Evolutionary conservation across 2,329 filamentous ascomycete species (phyloP), one percentile per base, ranked within the genome.

Genomic region (Gremmenia infestans): DNA sequence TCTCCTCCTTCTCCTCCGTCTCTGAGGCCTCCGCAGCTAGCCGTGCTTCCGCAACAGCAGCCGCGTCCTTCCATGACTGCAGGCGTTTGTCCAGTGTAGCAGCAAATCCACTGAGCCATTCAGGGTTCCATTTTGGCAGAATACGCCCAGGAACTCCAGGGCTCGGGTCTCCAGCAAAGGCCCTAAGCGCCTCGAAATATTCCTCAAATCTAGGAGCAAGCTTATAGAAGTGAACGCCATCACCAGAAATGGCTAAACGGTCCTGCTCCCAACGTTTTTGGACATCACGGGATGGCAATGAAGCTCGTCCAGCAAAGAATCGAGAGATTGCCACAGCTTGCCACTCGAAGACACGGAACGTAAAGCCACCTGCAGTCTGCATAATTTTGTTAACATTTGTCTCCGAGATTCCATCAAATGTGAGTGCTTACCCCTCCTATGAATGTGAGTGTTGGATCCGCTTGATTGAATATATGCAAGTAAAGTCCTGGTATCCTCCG

Each of bases 291-390:
- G 74, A 57, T 0, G 83, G 83, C 2, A 85, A 67, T 0, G 61
- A 69, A 0, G 74, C 76, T 3, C 81, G 72, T 0, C 81, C 81
- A 1, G 82, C 77, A 0, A 86, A 72, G 1, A 84, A 65, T 0
- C 82, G 73, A 1, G 83, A 82, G 0, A 80, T 80, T 0, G 80
- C 73, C 0, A 86, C 82, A 3, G 82, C 81, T 62, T 87, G 83
- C 79, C 81, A 86, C 68, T 86, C 84, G 52, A 83, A 86, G 35
- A 86, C 77, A 63, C 83, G 85, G 71, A 88, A 87, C 0, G 83
- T 87, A 15, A 87, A 64, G 0, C 78, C 79, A 0, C 78, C 77
- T 3, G 71, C 70, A 0, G 78, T 45, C 52, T 60, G 25, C 14
- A 17, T 14, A 12, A 8, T 42, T 12, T n/a, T 8, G 25, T 50